These are phyloP conservation scores for Ascosphaera aggregata DNA, from an alignment of 2,329 filamentous ascomycete genomes.

Conservation along the genomic window DNA sequence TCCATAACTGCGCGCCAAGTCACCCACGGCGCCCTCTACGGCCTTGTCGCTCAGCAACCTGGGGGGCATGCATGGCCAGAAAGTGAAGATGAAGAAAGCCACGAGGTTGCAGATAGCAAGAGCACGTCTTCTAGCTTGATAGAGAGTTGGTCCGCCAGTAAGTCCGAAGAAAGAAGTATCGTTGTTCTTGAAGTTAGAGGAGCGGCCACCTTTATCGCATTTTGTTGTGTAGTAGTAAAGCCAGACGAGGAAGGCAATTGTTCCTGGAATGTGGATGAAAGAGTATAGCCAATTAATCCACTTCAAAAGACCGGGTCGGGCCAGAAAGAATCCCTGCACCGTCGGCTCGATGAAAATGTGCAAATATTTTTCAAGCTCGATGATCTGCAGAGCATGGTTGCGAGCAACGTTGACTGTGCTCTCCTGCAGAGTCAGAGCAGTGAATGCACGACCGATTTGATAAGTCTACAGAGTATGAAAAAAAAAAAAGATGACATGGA, in stretches of 20 bases:
- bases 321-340: constrained; percentile 34
- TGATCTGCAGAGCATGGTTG: constrained; percentile 42
- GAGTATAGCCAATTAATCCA: constrained; percentile 54
- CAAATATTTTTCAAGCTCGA: constrained; percentile 40
- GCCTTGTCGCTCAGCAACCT: constrained; percentile 29
- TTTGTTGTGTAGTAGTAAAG: constrained; percentile 50
- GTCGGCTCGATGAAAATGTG: constrained; percentile 41
- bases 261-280: constrained; percentile 57
- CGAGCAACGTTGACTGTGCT: constrained; percentile 45
- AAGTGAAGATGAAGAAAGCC: constrained; percentile 34
- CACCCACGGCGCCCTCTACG: constrained; percentile 31
- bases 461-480: constrained; percentile 33
- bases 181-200: constrained; percentile 13
- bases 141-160: constrained; percentile 27
- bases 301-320: constrained; percentile 24
- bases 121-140: constrained; percentile 30
- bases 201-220: constrained; percentile 25
- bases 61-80: constrained; percentile 38
- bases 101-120: constrained; percentile 35
- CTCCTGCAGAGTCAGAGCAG: constrained; percentile 42
- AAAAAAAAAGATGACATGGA: constrained; percentile 5
- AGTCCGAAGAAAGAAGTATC: too few species aligned
- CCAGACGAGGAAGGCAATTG: constrained; percentile 43
- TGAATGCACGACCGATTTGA: constrained; percentile 49
- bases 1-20: constrained; percentile 34